Evolutionary conservation across 2,329 filamentous ascomycete species (phyloP).

Genomic region (Claviceps pazoutovae): DNA sequence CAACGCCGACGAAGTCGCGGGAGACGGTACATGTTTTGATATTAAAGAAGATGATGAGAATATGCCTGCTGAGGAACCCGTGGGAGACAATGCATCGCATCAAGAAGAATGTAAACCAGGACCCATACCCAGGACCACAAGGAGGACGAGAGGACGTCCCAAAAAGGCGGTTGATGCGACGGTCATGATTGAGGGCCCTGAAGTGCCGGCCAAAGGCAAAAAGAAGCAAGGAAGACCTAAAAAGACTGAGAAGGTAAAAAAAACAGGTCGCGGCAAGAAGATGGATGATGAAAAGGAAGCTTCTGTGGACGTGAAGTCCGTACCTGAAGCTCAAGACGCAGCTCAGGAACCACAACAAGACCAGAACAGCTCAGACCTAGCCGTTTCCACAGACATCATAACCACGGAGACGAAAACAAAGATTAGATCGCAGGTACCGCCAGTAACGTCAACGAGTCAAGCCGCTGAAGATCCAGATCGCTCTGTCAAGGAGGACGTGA

Average conservation of each 20-base stretch:
- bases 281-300: not conserved
- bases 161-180: conserved; percentile 11
- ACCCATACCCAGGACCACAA: conserved; percentile 9
- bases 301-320: not conserved
- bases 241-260: conserved; percentile 13
- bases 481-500: not conserved
- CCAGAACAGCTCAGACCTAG: not conserved
- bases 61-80: not conserved
- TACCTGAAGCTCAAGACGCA: not conserved
- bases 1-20: not conserved
- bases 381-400: not conserved
- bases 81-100: conserved; percentile 9
- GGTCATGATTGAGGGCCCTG: conserved; percentile 3
- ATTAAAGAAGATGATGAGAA: not conserved
- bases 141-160: conserved; percentile 20
- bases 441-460: not conserved
- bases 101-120: conserved; percentile 3
- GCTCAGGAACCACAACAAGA: not conserved
- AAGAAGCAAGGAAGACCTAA: conserved; percentile 30
- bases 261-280: not conserved
- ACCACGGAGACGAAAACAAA: not conserved
- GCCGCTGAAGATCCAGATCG: not conserved
- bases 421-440: not conserved
- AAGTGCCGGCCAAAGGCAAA: conserved; percentile 8
- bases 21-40: conserved; percentile 6